These are phyloP conservation scores for Jacaranda mimosifolia DNA, from an alignment of 257 asterid genomes.

Conservation along the genomic window DNA sequence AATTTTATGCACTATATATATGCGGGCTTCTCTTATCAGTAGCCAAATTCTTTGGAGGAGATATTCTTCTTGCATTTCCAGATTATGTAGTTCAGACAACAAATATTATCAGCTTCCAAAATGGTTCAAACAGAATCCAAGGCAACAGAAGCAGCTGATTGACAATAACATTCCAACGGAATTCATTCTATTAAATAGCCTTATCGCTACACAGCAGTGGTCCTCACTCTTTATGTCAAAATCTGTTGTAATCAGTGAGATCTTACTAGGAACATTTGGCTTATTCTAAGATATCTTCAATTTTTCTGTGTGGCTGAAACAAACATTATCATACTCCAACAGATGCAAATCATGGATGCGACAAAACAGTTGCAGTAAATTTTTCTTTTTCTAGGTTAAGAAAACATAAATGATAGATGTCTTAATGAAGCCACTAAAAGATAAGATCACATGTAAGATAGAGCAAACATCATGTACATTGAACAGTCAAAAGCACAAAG, in stretches of 20 bases:
- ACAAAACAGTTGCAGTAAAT: too few species aligned
- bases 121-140: neutral
- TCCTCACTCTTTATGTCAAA: neutral
- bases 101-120: neutral
- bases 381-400: neutral
- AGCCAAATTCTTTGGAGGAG: too few species aligned
- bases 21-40: too few species aligned
- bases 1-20: neutral
- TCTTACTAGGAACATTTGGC: neutral
- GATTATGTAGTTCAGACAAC: neutral
- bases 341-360: too few species aligned
- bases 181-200: slow-evolving; percentile 16
- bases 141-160: neutral
- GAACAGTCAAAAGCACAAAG: neutral
- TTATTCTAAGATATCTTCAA: neutral
- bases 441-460: neutral
- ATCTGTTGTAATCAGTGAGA: slow-evolving; percentile 12
- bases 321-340: neutral
- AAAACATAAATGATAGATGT: neutral
- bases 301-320: neutral
- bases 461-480: slow-evolving; percentile 23
- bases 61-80: slow-evolving; percentile 18
- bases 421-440: too few species aligned
- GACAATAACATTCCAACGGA: slow-evolving; percentile 18
- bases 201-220: slow-evolving; percentile 7